Conservation (phyloP, 371 early-diverging fungal species). For the Polyrhizophydium stewartii region DNA sequence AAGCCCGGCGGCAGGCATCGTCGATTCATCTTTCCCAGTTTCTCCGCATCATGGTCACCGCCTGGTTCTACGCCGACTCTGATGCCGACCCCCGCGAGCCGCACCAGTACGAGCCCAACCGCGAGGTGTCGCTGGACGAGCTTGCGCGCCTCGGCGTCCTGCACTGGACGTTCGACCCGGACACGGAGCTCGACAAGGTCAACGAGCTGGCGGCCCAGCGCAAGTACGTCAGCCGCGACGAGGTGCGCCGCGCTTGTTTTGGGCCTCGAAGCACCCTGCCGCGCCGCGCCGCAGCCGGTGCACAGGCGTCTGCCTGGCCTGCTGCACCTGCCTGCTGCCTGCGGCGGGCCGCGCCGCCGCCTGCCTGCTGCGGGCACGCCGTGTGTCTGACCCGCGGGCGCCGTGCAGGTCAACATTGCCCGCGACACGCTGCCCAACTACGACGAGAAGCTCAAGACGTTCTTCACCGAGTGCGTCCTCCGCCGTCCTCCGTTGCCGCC, state of each 20-base stretch:
- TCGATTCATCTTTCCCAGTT: background rate
- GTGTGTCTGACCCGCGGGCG: too few relatives aligned
- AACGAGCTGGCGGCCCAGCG: constrained; percentile 70
- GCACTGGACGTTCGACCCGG: constrained; percentile 59
- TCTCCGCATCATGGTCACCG: constrained; percentile 17
- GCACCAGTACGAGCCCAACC: constrained; percentile 68
- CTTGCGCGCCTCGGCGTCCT: constrained; percentile 62
- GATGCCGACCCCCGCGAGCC: constrained; percentile 55
- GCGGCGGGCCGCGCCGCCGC: background rate
- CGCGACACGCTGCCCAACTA: constrained; percentile 72
- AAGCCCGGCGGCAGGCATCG: too few relatives aligned
- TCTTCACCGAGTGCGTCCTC: constrained; percentile 77
- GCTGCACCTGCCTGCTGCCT: background rate
- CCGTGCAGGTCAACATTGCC: constrained; percentile 62
- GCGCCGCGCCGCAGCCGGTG: background rate
- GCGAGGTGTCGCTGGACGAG: constrained; percentile 57
- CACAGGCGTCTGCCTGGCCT: background rate
- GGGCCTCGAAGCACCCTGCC: constrained; percentile 6
- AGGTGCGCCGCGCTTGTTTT: constrained; percentile 41
- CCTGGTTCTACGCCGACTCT: constrained; percentile 46
- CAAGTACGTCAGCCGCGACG: constrained; percentile 85
- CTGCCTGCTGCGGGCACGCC: too few relatives aligned
- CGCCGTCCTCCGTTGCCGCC: background rate
- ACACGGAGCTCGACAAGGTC: constrained; percentile 50
- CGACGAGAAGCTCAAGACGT: constrained; percentile 86